Evolutionary conservation across 306 rosid genomes (phyloP).

Genomic region (Spatholobus suberectus): DNA sequence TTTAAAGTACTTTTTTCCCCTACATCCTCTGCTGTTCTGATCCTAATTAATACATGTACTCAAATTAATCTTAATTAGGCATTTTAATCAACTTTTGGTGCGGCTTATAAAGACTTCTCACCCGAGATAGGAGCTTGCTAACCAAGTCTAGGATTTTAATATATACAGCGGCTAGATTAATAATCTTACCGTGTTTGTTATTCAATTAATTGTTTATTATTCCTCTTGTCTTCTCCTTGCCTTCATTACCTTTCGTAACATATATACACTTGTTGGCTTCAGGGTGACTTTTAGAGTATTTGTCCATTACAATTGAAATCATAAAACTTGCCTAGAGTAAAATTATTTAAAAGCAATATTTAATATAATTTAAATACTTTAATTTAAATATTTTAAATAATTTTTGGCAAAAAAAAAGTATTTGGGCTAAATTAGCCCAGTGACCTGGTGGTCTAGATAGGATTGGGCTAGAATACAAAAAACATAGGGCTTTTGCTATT

Average conservation of each 20-base stretch:
- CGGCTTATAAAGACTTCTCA: constrained; percentile 42
- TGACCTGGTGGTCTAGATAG: too few species aligned
- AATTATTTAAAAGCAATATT: too few species aligned
- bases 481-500: too few species aligned
- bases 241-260: not conserved
- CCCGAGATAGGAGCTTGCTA: constrained; percentile 33
- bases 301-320: too few species aligned
- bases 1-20: not conserved
- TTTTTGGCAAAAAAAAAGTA: too few species aligned
- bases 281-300: not conserved
- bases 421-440: too few species aligned
- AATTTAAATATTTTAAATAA: too few species aligned
- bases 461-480: too few species aligned
- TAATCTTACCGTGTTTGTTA: not conserved
- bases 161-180: not conserved
- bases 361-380: too few species aligned
- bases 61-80: constrained; percentile 21
- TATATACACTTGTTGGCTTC: not conserved
- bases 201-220: not conserved
- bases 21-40: not conserved
- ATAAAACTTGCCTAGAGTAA: too few species aligned
- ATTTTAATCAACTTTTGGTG: constrained; percentile 49
- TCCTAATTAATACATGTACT: constrained; percentile 6
- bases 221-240: not conserved
- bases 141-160: not conserved